Conservation (phyloP, 352 stramenopile species). For the Phytopythium mirpurense region DNA sequence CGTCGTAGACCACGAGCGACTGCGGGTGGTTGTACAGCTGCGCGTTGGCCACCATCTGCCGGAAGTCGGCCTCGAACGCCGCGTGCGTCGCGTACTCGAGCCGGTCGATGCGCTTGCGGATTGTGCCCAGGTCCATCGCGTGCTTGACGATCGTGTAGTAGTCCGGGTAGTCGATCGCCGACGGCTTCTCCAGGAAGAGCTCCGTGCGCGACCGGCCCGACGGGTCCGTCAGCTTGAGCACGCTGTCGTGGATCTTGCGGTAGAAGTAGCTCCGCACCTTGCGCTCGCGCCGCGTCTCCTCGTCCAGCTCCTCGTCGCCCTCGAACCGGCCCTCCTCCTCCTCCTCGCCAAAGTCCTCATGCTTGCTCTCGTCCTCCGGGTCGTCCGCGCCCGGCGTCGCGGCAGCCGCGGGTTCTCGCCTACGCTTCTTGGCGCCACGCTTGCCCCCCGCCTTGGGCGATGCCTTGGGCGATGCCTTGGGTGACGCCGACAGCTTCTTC, state of each 20-base stretch:
- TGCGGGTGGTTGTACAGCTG: constrained; percentile 84
- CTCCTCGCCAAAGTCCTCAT: constrained; percentile 9
- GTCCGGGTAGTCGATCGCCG: constrained; percentile 77
- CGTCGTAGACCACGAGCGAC: constrained; percentile 79
- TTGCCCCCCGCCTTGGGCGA: constrained; percentile 5
- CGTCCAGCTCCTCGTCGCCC: constrained; percentile 35
- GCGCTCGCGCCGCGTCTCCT: constrained; percentile 39
- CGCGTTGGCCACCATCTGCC: constrained; percentile 84
- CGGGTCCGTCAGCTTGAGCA: constrained; percentile 70
- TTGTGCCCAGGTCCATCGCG: constrained; percentile 86
- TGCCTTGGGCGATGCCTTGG: too few species aligned
- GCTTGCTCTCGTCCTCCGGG: constrained; percentile 14
- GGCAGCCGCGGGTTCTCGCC: constrained; percentile 10
- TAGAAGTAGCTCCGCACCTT: constrained; percentile 81
- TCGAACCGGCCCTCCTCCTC: constrained; percentile 20
- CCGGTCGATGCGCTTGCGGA: constrained; percentile 72
- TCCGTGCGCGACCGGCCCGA: constrained; percentile 62
- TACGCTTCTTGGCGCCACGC: constrained; percentile 26
- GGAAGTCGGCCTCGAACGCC: constrained; percentile 76
- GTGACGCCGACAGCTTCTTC: constrained; percentile 13
- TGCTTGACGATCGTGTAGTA: constrained; percentile 88
- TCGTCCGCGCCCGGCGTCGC: not conserved
- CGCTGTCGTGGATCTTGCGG: constrained; percentile 80
- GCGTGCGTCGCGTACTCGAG: constrained; percentile 60
- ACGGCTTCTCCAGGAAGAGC: constrained; percentile 79